Evolutionary conservation across 2,329 filamentous ascomycete genomes (phyloP).

Genomic region (Penicillium sp.): DNA sequence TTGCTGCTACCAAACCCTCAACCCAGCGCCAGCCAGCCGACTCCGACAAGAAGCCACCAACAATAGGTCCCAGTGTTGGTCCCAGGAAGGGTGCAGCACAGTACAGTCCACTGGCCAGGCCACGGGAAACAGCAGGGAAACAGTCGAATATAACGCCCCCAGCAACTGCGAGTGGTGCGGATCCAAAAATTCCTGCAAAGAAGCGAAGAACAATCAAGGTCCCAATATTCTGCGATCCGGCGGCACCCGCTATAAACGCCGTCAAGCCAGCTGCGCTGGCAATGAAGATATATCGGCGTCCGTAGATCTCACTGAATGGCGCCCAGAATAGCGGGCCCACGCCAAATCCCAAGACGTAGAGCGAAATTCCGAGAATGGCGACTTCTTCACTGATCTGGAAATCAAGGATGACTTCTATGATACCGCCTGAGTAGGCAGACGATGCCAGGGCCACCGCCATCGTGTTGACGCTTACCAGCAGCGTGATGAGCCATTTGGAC

Average conservation of each 20-base stretch:
- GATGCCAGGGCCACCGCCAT: slow-evolving; percentile 41
- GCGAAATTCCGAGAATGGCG: slow-evolving; percentile 54
- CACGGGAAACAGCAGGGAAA: slow-evolving; percentile 56
- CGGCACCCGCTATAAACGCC: not conserved
- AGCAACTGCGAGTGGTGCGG: slow-evolving; percentile 65
- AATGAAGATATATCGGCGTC: slow-evolving; percentile 32
- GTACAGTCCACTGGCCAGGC: slow-evolving; percentile 59
- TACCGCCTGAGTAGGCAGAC: slow-evolving; percentile 39
- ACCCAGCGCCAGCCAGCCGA: slow-evolving; percentile 33
- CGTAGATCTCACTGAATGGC: slow-evolving; percentile 34
- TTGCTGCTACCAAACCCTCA: slow-evolving; percentile 52
- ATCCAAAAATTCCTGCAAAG: slow-evolving; percentile 60
- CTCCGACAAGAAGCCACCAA: slow-evolving; percentile 49
- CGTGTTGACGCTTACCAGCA: slow-evolving; percentile 35
- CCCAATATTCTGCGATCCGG: slow-evolving; percentile 1
- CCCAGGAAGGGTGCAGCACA: slow-evolving; percentile 64
- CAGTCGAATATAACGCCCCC: slow-evolving; percentile 66
- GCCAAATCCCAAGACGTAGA: slow-evolving; percentile 59
- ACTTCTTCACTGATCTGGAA: slow-evolving; percentile 37
- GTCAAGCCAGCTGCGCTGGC: slow-evolving; percentile 40
- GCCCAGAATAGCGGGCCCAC: slow-evolving; percentile 48
- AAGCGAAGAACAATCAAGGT: slow-evolving; percentile 44
- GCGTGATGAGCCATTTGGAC: slow-evolving; percentile 39
- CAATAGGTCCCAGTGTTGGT: slow-evolving; percentile 47
- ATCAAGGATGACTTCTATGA: slow-evolving; percentile 29